Base-by-base conservation (phyloP, 1,139 yeast species). In the Hyphopichia khmerensis region DNA sequence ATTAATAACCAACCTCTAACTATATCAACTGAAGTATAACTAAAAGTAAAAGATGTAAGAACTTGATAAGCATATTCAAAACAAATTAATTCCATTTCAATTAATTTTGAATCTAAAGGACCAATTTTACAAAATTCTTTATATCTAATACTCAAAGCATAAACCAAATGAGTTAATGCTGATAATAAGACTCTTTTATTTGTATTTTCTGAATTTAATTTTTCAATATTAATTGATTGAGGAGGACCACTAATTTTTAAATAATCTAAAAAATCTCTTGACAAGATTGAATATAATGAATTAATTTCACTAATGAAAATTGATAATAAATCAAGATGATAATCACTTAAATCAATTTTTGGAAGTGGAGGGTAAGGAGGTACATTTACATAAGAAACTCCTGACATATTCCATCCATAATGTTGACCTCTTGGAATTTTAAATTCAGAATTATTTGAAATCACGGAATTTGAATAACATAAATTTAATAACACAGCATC, bases 361-460 rank as follows among this genome's bases (percentile, higher is more conserved):
- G 34, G 34, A 5, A 32, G 9, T 9, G 21, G 9, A 5, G 34
- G 34, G n/a, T 32, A 32, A 11, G 34, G 15, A 4, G 34, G 34
- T 8, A 17, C 3, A 3, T 32, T 18, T 17, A 32, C 3, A 32
- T 32, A 32, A 3, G 18, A 7, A 32, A 32, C 34, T 10, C 34
- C 34, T 7, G 34, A 32, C 34, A 32, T 32, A 18, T 32, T 32
- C 34, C 34, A 32, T 6, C 23, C 34, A 32, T 32, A 32, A 32
- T 32, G 34, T 32, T 32, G 34, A 32, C 23, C 23, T 16, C 34
- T 6, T 8, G 34, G 34, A 5, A 32, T 17, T 17, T 18, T 18
- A 32, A 32, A 32, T 7, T 32, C 23, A 11, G n/a, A 7, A 17
- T 17, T 8, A 18, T 16, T 17, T n/a, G 34, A 15, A 6, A 18